A percentile compares a stretch with the other conserved stretches of the same genome.
Conservation (phyloP, 2,329 filamentous ascomycete genomes). For the Clarireedia homoeocarpa region DNA sequence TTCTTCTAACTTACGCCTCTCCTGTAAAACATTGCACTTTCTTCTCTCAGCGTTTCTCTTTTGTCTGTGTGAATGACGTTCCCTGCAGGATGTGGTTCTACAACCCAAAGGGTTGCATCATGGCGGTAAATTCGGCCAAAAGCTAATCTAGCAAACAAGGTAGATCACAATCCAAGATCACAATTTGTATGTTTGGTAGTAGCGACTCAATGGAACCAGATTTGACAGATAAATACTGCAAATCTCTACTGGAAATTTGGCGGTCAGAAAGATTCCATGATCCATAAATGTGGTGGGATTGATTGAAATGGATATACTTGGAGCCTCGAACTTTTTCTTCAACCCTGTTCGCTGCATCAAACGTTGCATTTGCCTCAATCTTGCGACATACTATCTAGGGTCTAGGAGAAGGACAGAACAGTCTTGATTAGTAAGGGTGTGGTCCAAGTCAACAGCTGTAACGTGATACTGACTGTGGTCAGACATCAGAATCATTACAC, state of each 20-base stretch:
- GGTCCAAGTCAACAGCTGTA: neutral
- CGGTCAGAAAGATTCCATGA: neutral
- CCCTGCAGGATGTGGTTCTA: neutral
- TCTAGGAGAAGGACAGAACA: neutral
- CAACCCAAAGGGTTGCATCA: neutral
- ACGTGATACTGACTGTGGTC: neutral
- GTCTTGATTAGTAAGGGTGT: neutral
- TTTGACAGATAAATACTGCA: neutral
- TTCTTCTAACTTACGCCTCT: neutral
- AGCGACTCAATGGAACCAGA: neutral
- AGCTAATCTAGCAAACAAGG: neutral
- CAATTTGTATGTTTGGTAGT: neutral
- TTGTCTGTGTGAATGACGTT: neutral
- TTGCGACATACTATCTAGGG: neutral
- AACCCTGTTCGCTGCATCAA: slow-evolving; percentile 1
- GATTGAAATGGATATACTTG: neutral
- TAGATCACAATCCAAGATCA: neutral
- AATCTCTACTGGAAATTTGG: neutral
- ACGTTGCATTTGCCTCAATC: neutral
- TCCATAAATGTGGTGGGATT: neutral
- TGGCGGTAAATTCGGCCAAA: neutral
- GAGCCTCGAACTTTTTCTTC: neutral
- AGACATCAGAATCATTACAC: slow-evolving; percentile 19
- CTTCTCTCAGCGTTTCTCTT: neutral
- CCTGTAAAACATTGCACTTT: neutral